Percentiles rank a stretch among this genome's conserved stretches.
Conservation (phyloP, 148 eudicot species). For the Vaccinium vitisidaea region DNA sequence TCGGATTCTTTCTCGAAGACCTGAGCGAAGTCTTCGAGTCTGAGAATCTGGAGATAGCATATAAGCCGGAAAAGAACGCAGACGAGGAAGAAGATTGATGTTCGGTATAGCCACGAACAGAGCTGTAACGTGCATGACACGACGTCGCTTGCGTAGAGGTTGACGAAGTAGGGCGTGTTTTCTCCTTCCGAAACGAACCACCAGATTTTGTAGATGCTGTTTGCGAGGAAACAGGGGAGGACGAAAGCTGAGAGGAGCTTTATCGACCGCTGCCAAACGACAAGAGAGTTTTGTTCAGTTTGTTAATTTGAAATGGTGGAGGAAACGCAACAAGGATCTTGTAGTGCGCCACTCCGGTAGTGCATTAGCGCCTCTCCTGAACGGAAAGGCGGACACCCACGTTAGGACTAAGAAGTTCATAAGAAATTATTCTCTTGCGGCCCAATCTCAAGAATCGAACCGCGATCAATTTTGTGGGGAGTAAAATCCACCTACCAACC, state of each 20-base stretch:
- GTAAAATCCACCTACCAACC: too few species aligned
- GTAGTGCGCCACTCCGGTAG: too few species aligned
- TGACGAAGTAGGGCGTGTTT: constrained; percentile 54
- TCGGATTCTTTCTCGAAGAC: constrained; percentile 70
- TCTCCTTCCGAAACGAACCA: constrained; percentile 79
- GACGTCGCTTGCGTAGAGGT: constrained; percentile 43
- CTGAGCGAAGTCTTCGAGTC: constrained; percentile 74
- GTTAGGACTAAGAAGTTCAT: too few species aligned
- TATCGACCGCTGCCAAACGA: constrained; percentile 64
- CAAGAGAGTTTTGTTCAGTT: not conserved
- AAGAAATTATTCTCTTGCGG: too few species aligned
- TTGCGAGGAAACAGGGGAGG: constrained; percentile 62
- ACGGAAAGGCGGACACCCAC: too few species aligned
- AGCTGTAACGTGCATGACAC: constrained; percentile 59
- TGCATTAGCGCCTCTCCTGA: too few species aligned
- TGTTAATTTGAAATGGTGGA: not conserved
- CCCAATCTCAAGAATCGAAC: too few species aligned
- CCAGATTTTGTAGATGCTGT: constrained; percentile 77
- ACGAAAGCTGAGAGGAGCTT: constrained; percentile 64
- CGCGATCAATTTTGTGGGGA: too few species aligned
- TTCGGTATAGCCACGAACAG: constrained; percentile 79
- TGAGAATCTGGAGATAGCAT: constrained; percentile 75
- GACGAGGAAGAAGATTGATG: constrained; percentile 66
- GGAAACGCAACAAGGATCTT: too few species aligned
- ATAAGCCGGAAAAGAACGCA: constrained; percentile 76